A percentile compares a stretch with the other conserved stretches of the same genome.
Evolutionary conservation across 176 grass and related monocot genomes (phyloP).

Genomic region (Dendrocalamus sinicus): DNA sequence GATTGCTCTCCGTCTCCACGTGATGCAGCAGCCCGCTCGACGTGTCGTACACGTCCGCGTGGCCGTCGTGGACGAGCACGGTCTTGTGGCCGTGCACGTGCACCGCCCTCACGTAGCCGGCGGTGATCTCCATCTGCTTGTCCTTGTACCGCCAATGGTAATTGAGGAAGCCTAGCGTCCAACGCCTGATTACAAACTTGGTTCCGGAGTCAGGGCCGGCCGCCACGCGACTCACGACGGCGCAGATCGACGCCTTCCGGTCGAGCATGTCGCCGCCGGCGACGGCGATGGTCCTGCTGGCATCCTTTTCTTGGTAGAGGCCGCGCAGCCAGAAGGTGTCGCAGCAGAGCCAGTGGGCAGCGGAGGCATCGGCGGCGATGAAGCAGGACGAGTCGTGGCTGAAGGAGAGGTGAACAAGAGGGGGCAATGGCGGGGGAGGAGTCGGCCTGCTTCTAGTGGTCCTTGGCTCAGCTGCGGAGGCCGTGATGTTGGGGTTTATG

Average conservation of each 20-base stretch:
- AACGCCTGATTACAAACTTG: constrained; percentile 18
- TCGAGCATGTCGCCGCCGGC: constrained; percentile 40
- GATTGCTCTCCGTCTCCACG: constrained; percentile 61
- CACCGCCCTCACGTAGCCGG: constrained; percentile 46
- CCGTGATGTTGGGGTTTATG: too few species aligned
- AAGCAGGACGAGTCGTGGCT: constrained; percentile 65
- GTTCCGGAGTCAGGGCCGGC: neutral
- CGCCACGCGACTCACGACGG: constrained; percentile 24
- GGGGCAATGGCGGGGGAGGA: constrained; percentile 6
- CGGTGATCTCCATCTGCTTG: neutral
- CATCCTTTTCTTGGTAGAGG: constrained; percentile 46
- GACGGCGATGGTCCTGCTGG: neutral
- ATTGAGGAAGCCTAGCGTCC: constrained; percentile 31
- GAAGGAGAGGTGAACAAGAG: constrained; percentile 59
- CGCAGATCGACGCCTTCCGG: constrained; percentile 21
- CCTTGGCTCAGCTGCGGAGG: neutral
- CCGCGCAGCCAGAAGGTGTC: constrained; percentile 60
- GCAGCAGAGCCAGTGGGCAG: constrained; percentile 60
- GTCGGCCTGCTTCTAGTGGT: neutral
- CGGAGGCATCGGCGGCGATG: constrained; percentile 37
- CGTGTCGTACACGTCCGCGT: constrained; percentile 56
- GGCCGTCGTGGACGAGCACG: constrained; percentile 57
- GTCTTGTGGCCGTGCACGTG: constrained; percentile 56
- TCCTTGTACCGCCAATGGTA: constrained; percentile 36
- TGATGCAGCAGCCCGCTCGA: constrained; percentile 40